Percentiles rank a stretch among this genome's conserved stretches.
Conservation (phyloP, 2,329 filamentous ascomycete species). For the Shiraia bambusicola region DNA sequence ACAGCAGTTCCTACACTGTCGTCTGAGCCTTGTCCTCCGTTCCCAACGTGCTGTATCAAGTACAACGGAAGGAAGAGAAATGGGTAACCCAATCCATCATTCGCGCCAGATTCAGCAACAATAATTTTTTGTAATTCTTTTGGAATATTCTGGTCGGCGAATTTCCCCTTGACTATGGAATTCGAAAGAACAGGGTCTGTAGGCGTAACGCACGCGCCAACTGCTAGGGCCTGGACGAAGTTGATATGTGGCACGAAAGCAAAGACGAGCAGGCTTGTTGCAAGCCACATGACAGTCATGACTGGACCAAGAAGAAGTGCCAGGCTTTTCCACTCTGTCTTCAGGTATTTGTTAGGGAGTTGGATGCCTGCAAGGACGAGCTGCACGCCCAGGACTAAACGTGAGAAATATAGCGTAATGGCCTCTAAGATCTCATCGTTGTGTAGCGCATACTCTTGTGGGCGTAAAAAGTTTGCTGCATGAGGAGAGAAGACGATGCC, state of each 20-base stretch:
- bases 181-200: constrained; percentile 88
- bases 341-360: constrained; percentile 78
- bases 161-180: constrained; percentile 89
- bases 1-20: constrained; percentile 67
- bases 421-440: constrained; percentile 61
- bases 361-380: constrained; percentile 87
- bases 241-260: constrained; percentile 68
- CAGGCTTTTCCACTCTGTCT: constrained; percentile 75
- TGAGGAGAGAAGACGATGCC: constrained; percentile 78
- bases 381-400: constrained; percentile 86
- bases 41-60: constrained; percentile 72
- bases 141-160: constrained; percentile 87
- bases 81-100: constrained; percentile 86
- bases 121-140: constrained; percentile 72
- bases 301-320: constrained; percentile 75
- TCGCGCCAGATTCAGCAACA: constrained; percentile 74
- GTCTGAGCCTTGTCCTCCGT: constrained; percentile 52
- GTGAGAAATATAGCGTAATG: constrained; percentile 80
- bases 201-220: constrained; percentile 86
- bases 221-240: constrained; percentile 75
- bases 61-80: constrained; percentile 86
- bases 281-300: constrained; percentile 85
- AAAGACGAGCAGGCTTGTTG: constrained; percentile 78
- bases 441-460: constrained; percentile 68
- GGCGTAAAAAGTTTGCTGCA: constrained; percentile 73